Evolutionary conservation across 2,329 filamentous ascomycete genomes (phyloP), one percentile per base, ranked within the genome.

Genomic region (Diaporthe ampelina): DNA sequence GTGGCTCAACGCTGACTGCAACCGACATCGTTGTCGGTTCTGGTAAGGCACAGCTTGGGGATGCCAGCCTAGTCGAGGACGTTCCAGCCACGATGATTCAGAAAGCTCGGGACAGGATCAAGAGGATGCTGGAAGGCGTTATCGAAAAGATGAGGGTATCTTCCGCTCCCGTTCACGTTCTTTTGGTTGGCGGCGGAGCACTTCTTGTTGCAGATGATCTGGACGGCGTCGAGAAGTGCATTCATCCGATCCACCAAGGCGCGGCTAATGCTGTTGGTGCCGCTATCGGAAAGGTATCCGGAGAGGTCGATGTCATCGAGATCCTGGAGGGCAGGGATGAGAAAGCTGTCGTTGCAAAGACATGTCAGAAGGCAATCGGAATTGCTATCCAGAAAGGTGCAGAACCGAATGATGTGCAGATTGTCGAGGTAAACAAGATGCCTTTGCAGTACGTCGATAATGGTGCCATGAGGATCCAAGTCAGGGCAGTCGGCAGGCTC

Each of bases 291-390:
- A 57, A 88, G 70, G 86, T 90, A 0, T 86, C 86, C 3, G 88
- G 88, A 0, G 85, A 86, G 13, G 81, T 90, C 2, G 89, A 91
- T 72, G 81, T 86, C 1, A 86, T 90, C n/a, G 84, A 88, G 75
- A 85, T 87, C 13, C 77, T 85, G 21, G 83, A 85, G 29, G 83
- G 82, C 4, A 82, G 82, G 2, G 78, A 82, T 4, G 81, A 84
- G 40, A 81, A 83, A 71, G 79, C 79, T 0, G 81, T 86, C 0
- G 80, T 86, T 3, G 81, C 83, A 29, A 83, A 15, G 6, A 85
- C 84, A 0, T 82, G 83, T 26, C 78, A 84, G 45, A 81, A 79
- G 21, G 72, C 72, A 17, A 70, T 59, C 19, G 29, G 61, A 0
- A n/a, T 32, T 56, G 59, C 63, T 9, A 56, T 73, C 8, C 32